These are phyloP conservation scores for Aristolochia contorta DNA, from an alignment of 164 flowering plant species.

Conservation along the genomic window DNA sequence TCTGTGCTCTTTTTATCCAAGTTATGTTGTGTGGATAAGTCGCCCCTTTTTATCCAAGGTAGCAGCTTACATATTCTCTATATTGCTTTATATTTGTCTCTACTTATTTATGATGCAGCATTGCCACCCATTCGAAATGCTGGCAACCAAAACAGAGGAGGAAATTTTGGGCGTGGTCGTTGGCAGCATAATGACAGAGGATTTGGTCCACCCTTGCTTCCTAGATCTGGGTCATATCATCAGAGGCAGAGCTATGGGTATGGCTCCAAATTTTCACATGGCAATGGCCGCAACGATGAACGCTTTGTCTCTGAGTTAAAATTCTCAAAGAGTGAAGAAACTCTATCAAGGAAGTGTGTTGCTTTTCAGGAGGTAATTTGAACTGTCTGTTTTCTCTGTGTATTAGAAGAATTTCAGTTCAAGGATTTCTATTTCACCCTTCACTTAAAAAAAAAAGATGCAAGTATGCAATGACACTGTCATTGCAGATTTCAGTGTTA, in stretches of 20 bases:
- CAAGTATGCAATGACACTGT: too few relatives aligned
- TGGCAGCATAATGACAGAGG: conserved; percentile 74
- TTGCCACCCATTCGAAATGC: conserved; percentile 50
- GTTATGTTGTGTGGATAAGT: too few relatives aligned
- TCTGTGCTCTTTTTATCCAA: too few relatives aligned
- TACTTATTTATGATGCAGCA: conserved; percentile 25
- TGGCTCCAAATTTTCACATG: conserved; percentile 29
- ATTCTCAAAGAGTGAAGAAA: conserved; percentile 88
- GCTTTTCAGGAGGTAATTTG: conserved; percentile 71
- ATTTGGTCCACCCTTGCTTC: conserved; percentile 59
- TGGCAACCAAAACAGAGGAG: conserved; percentile 48
- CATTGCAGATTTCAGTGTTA: too few relatives aligned
- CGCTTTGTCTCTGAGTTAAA: conserved; percentile 86
- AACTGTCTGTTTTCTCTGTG: too few relatives aligned
- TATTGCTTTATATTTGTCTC: not conserved
- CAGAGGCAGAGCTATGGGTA: conserved; percentile 54
- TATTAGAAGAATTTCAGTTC: too few relatives aligned
- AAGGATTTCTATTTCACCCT: too few relatives aligned
- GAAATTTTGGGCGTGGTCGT: conserved; percentile 71
- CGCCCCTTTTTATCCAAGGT: too few relatives aligned
- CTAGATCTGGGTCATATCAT: conserved; percentile 74
- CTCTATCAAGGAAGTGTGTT: conserved; percentile 67
- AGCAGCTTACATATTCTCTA: too few relatives aligned
- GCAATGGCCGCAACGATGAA: conserved; percentile 61
- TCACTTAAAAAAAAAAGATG: too few relatives aligned